These are phyloP conservation scores for Fusarium agapanthi DNA, from an alignment of 2,329 filamentous ascomycete species.

Conservation along the genomic window DNA sequence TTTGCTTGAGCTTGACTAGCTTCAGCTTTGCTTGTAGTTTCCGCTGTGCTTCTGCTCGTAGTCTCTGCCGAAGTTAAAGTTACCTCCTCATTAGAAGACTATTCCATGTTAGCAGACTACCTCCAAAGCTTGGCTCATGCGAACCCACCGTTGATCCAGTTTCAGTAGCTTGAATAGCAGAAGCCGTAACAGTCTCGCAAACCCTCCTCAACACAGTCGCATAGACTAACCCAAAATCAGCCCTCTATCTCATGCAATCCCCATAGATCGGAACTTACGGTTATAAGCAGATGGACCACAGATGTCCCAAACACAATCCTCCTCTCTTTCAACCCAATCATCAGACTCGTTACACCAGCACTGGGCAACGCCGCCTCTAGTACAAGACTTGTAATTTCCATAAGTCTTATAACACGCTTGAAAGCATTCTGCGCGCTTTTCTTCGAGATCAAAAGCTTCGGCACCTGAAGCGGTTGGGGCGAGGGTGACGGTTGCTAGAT, in stretches of 20 bases:
- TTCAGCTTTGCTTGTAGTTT: neutral
- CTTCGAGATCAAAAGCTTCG: neutral
- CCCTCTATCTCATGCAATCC: fast-evolving
- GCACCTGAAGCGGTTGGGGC: neutral
- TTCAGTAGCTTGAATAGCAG: neutral
- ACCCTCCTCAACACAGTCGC: neutral
- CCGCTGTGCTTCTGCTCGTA: neutral
- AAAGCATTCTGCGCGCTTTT: neutral
- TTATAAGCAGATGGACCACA: slow-evolving; percentile 18
- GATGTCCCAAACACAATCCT: slow-evolving; percentile 6
- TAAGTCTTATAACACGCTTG: slow-evolving; percentile 11
- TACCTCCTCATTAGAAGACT: neutral
- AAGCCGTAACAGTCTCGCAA: neutral
- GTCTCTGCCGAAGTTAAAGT: neutral
- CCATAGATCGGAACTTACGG: neutral
- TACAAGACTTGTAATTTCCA: neutral
- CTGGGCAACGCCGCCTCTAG: neutral
- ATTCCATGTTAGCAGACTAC: neutral
- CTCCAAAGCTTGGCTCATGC: fast-evolving
- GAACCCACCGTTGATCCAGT: neutral
- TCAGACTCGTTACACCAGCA: slow-evolving; percentile 9
- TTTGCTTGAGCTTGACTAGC: neutral
- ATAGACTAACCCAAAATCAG: neutral
- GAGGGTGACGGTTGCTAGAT: neutral
- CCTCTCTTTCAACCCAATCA: slow-evolving; percentile 16